Conservation (phyloP, 306 rosid genomes). For the Inga oerstediana region DNA sequence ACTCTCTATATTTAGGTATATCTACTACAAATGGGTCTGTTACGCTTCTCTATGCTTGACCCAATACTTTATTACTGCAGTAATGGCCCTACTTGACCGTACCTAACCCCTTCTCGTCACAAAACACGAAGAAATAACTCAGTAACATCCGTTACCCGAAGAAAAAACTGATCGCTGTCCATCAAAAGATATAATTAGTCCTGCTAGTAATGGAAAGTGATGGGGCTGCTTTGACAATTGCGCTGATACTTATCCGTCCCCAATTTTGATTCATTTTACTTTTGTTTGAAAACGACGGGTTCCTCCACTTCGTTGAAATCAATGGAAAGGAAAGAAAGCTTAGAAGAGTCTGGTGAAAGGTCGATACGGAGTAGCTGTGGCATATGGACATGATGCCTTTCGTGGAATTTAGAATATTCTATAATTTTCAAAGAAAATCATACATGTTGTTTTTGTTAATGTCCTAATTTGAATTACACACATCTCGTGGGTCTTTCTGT, state of each 20-base stretch:
- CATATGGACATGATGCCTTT: not conserved
- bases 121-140: not conserved
- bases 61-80: not conserved
- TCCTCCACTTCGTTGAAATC: not conserved
- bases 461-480: no score
- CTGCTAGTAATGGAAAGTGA: not conserved
- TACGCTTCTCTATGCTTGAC: not conserved
- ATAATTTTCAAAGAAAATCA: no score
- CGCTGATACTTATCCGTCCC: not conserved
- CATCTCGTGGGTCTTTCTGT: no score
- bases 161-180: not conserved
- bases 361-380: not conserved
- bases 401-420: not conserved
- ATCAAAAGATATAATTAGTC: not conserved
- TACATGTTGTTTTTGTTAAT: no score
- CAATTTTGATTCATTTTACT: not conserved
- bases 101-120: constrained; percentile 5
- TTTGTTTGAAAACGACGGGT: not conserved
- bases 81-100: not conserved
- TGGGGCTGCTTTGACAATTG: not conserved
- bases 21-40: not conserved
- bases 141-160: not conserved
- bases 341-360: not conserved
- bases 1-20: not conserved
- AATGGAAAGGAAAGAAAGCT: no score